These are phyloP conservation scores for Tetrastigma voinierianum DNA, from an alignment of 164 flowering plant genomes.

Conservation along the genomic window DNA sequence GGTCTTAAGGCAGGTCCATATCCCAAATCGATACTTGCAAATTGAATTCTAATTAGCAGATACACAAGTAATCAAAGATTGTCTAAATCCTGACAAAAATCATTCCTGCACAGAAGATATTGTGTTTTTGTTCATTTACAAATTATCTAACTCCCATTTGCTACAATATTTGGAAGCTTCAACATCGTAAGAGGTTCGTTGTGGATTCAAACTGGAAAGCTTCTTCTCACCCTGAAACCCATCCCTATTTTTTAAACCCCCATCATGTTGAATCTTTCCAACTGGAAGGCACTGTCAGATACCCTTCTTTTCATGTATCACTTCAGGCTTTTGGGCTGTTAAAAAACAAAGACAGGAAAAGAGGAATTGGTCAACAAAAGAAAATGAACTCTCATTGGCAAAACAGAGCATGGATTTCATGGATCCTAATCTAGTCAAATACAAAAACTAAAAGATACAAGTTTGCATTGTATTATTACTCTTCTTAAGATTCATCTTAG, in stretches of 20 bases:
- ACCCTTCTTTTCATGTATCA: conserved; percentile 1
- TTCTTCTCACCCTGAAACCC: conserved; percentile 6
- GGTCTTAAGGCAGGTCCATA: neutral
- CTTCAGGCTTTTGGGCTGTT: conserved; percentile 30
- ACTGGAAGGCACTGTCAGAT: conserved; percentile 4
- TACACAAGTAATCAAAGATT: conserved; percentile 1
- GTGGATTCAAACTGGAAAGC: neutral
- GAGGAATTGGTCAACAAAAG: neutral
- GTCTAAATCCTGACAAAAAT: conserved; percentile 5
- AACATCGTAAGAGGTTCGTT: neutral
- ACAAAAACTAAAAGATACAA: neutral
- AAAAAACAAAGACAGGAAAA: conserved; percentile 7
- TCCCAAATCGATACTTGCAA: conserved; percentile 6
- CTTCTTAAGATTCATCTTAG: conserved; percentile 35
- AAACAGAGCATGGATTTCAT: neutral
- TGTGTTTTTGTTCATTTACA: conserved; percentile 22
- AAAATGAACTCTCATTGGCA: neutral
- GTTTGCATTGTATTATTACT: conserved; percentile 15
- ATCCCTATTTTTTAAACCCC: too few species aligned
- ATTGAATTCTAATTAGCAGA: neutral
- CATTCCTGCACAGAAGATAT: conserved; percentile 5
- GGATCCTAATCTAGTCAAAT: neutral
- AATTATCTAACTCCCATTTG: conserved; percentile 5
- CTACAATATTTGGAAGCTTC: conserved; percentile 11
- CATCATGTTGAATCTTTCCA: too few species aligned